A percentile compares a stretch with the other conserved stretches of the same genome.
Evolutionary conservation across 345 rosid genomes (phyloP).

Genomic region (Dovyalis caffra): DNA sequence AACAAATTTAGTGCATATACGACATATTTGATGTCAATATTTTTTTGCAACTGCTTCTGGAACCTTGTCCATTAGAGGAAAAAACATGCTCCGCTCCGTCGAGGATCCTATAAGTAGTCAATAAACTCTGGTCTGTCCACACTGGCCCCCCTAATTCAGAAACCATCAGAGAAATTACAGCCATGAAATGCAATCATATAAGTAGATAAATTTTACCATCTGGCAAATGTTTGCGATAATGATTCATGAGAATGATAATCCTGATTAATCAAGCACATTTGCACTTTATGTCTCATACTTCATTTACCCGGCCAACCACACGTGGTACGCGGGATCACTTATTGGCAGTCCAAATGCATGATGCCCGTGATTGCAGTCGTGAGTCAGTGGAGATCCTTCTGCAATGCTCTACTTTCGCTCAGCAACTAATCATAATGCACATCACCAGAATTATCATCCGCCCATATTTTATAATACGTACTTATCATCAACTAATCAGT

Average conservation of each 20-base stretch:
- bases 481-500: slow-evolving; percentile 1
- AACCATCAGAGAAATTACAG: neutral
- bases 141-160: neutral
- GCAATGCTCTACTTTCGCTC: slow-evolving; percentile 4
- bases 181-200: neutral
- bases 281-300: slow-evolving; percentile 1
- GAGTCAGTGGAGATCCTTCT: slow-evolving; percentile 12
- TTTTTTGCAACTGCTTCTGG: neutral
- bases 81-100: neutral
- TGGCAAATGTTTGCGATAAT: neutral
- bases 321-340: slow-evolving; percentile 32
- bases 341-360: neutral
- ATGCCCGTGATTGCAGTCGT: slow-evolving; percentile 40
- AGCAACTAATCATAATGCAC: slow-evolving; percentile 30
- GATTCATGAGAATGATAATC: slow-evolving; percentile 11
- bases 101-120: neutral
- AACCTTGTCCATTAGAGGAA: neutral
- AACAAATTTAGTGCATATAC: neutral
- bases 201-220: neutral
- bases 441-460: slow-evolving; percentile 32
- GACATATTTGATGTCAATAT: slow-evolving; percentile 3
- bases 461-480: slow-evolving; percentile 21
- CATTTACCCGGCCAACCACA: slow-evolving; percentile 20
- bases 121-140: neutral
- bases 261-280: slow-evolving; percentile 1